Evolutionary conservation across 1,284 basidiomycete species (phyloP), one percentile per base, ranked within the genome.

Genomic region (Boletus sp.): DNA sequence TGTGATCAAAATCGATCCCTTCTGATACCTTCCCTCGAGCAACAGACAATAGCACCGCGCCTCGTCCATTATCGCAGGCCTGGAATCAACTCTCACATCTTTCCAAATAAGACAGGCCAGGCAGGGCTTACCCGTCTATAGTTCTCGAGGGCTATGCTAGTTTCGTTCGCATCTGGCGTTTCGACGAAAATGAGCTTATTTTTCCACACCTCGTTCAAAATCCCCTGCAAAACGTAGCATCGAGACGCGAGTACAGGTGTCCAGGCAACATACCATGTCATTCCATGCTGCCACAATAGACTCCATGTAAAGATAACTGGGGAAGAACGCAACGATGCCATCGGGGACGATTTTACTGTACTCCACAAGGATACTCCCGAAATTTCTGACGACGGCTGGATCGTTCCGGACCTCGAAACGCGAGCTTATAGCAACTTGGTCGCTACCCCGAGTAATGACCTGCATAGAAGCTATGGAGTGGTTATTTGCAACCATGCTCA

Each of bases 1-100:
- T 96, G 74, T 99, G 97, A 74, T 99, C 97, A 70, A 99, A 99
- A 85, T 99, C 97, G 71, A 99, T 99, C 7, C 97, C 97, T 77
- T 99, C 97, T 0, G 97, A 99, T 0, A 99, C 97, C 75, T 99
- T 99, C 8, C 97, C 97, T 80, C 97, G 87, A 22, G 97, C 97
- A 46, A 99, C 97, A 24, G 96, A 98, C 24, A 99, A 81, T 43
- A 99, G 78, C 42, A 99, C 96, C 8, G 97, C 97, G 0, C 97
- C 97, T 55, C 97, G 87, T 24, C 97, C 97, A 71, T 99, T 99
- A 76, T 99, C 96, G 73, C 97, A 99, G 31, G 97, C 97, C 92
- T 96, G 54, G 2, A 57, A 22, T 27, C 39, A 29, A 13, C 33
- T 37, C 49, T 55, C 5, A n/a, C 36, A 24, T 42, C 18, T 22